A percentile compares a stretch with the other conserved stretches of the same genome.
These are phyloP conservation scores for Neophaeococcomyces aloes DNA, from an alignment of 2,329 filamentous ascomycete species.

Conservation along the genomic window DNA sequence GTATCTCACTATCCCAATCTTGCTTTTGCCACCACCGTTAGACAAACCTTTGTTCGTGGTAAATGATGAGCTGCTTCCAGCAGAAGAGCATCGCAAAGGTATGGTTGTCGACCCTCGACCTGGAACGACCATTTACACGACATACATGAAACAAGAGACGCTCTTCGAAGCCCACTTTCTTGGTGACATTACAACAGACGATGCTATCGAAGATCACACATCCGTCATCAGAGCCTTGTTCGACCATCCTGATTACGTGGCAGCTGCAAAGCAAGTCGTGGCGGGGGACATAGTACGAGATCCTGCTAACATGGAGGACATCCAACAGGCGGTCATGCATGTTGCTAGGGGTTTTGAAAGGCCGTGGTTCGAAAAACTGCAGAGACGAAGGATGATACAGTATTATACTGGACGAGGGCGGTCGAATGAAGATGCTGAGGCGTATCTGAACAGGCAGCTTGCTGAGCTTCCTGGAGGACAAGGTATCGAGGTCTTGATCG, in stretches of 20 bases:
- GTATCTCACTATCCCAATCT: slow-evolving; percentile 2
- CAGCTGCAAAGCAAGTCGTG: slow-evolving; percentile 1
- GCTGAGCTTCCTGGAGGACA: neutral
- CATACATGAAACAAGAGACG: slow-evolving; percentile 2
- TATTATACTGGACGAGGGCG: neutral
- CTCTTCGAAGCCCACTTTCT: slow-evolving; percentile 4
- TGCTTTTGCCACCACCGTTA: neutral
- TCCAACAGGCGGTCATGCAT: neutral
- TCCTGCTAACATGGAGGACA: neutral
- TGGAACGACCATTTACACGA: slow-evolving; percentile 1
- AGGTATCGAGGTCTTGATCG: slow-evolving; percentile 4
- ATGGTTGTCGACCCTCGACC: neutral
- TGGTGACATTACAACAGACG: slow-evolving; percentile 1
- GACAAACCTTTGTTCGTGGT: neutral
- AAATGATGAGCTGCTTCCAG: too few species aligned
- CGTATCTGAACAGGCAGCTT: neutral
- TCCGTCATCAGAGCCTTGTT: neutral
- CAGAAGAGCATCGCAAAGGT: too few species aligned
- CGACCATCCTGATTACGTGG: neutral
- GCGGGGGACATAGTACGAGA: neutral
- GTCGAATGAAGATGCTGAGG: slow-evolving; percentile 5
- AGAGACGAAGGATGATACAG: slow-evolving; percentile 1
- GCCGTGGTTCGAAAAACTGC: slow-evolving; percentile 6
- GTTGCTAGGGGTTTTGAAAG: slow-evolving; percentile 1
- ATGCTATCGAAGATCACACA: slow-evolving; percentile 8